Base-by-base conservation (phyloP, 2,329 filamentous ascomycete genomes). In the Hymenoscyphus occultus region DNA sequence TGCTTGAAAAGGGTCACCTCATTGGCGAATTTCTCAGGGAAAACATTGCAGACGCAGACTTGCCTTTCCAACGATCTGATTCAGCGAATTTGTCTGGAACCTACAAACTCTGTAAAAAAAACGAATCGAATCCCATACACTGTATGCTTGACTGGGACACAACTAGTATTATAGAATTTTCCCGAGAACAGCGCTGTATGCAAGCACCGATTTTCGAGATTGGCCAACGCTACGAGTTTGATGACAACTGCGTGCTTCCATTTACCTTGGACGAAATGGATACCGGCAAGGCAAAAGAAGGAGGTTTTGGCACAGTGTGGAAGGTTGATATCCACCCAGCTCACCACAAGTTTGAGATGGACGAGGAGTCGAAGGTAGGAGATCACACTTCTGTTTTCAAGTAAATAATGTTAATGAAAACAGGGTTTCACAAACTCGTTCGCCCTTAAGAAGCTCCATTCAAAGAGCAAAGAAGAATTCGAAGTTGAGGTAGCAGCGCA, bases 231-330 rank as follows among this genome's bases (percentile, higher is more conserved):
- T 54, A 54, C 16, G 42, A 56, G 12, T 31, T 61, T 14, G 39
- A 62, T 12, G 59, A 64, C 10, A 63, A 59, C n/a, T 39, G 39
- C n/a, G 59, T 68, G 13, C 19, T 68, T n/a, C 66, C 66, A 5
- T 66, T 56, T 28, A 28, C 22, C 19, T 68, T 31, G 51, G 64
- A 56, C 64, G 28, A 28, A 28, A 62, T 31, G 13, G 56, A 19
- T 42, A 62, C 31, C 35, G 40, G 5, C 28, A 28, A 28, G 28
- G 51, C 28, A 16, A 14, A 39, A 48, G 9, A 32, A 61, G 64
- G 51, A n/a, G 66, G 62, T 5, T 65, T 39, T 57, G 40, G 62
- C 10, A 54, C 57, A n/a, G 64, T 68, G 4, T 65, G 48, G 56
- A 45, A 51, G 22, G 40, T 66, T 6, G 42, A 16, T 1, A 64